Base-by-base conservation (phyloP, 495 filamentous ascomycete species). In the Glonium stellatum region DNA sequence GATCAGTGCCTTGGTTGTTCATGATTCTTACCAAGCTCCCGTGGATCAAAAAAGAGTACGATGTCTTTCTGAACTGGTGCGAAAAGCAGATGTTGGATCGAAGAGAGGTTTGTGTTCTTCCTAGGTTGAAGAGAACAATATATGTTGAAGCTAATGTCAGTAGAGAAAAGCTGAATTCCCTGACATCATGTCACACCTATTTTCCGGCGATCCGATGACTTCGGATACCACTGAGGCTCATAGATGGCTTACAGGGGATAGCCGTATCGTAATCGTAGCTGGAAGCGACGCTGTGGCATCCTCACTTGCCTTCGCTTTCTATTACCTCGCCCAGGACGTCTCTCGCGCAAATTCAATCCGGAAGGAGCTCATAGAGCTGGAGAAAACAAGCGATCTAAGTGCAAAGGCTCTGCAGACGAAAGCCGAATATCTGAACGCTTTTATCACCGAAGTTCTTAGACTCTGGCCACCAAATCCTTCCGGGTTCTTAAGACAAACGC, bases 391-490 rank as follows among this genome's bases (percentile, higher is more conserved):
- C 15, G 46, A 37, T 1, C 42, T 53, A 5, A 55, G 57, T 23
- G 42, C 55, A 10, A 55, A 59, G 36, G 48, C 58, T 5, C 53
- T 60, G 13, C 55, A 37, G 19, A 52, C 61, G 35, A 60, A 57
- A 13, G n/a, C n/a, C n/a, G 56, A 59, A 6, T 37, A 67, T 41
- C 58, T 69, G 15, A 62, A 69, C 37, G 67, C 60, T 18, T 37
- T 61, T 31, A 69, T 69, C 31, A 54, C 62, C 42, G 67, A 69
- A 52, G 54, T 61, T 1, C 18, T 69, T 21, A 64, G 67, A 19
- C 61, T 67, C 5, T 48, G 60, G 47, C 67, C 67, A 3, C 55
- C 64, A 15, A 58, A 61, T 15, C 47, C 47, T 4, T 50, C 47
- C n/a, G 47, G 47, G 11, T 21, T 50, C 11, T 21, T 19, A 11